phyloP scores from a whole-genome alignment of 805 yeast species.

The Candida insectorum region DNA sequence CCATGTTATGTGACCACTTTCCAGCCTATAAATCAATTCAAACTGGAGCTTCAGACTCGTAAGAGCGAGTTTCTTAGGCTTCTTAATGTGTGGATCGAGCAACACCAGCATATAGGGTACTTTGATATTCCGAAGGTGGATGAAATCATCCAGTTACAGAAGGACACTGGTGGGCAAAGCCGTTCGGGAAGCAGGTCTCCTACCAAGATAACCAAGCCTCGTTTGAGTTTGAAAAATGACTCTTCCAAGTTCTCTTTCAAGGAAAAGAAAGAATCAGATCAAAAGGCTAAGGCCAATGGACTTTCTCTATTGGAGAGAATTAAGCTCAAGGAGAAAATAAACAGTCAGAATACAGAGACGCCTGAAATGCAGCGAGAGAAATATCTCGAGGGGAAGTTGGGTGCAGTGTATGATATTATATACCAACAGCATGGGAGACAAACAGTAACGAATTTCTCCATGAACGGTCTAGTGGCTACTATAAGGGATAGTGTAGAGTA shows the following conservation, averaged over 20 bases:
- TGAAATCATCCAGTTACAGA: conserved; percentile 4
- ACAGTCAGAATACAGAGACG: conserved; percentile 10
- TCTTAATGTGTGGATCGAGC: conserved; percentile 21
- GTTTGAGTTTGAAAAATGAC: conserved; percentile 26
- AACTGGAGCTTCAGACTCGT: conserved; percentile 11
- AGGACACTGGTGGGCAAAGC: conserved; percentile 5
- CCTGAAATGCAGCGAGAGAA: conserved; percentile 21
- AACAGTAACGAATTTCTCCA: conserved; percentile 17
- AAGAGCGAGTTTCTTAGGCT: conserved; percentile 15
- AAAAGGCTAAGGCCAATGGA: conserved; percentile 20
- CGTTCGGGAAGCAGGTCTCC: too few species aligned
- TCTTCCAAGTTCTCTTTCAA: conserved; percentile 34
- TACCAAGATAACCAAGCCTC: conserved; percentile 16
- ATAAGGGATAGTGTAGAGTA: conserved; percentile 30
- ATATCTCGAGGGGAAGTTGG: conserved; percentile 25
- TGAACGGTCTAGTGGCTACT: conserved; percentile 23
- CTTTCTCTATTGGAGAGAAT: conserved; percentile 36
- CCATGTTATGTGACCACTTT: conserved; percentile 11
- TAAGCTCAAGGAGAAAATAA: conserved; percentile 28
- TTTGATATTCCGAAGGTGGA: conserved; percentile 5
- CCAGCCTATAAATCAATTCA: conserved; percentile 9
- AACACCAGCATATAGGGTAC: conserved; percentile 12
- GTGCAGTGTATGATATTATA: conserved; percentile 31
- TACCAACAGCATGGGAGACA: conserved; percentile 23
- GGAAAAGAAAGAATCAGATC: conserved; percentile 18